phyloP scores from a whole-genome alignment of 108 stramenopile genomes.

The Skeletonema menzelii region DNA sequence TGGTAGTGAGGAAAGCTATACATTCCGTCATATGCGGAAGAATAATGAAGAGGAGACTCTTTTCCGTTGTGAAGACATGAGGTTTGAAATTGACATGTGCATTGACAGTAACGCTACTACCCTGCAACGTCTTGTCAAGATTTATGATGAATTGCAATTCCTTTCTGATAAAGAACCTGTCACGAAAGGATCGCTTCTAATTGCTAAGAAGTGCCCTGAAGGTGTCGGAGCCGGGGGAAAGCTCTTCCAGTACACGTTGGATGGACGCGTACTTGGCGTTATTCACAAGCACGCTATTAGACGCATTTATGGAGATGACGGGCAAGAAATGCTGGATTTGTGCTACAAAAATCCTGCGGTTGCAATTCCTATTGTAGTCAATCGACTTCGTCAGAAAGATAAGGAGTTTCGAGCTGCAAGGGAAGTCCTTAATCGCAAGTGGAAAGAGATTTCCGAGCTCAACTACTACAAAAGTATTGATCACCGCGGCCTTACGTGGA shows the following conservation, averaged over 20 bases:
- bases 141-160: constrained; percentile 91
- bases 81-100: constrained; percentile 99
- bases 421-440: constrained; percentile 79
- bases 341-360: constrained; percentile 94
- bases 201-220: constrained; percentile 15
- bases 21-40: constrained; percentile 97
- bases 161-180: constrained; percentile 60
- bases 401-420: constrained; percentile 84
- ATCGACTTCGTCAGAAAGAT: constrained; percentile 97
- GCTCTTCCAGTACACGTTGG: constrained; percentile 77
- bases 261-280: constrained; percentile 81
- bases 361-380: constrained; percentile 94
- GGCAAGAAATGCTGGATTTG: constrained; percentile 92
- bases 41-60: constrained; percentile 96
- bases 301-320: constrained; percentile 95
- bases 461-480: constrained; percentile 90
- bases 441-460: constrained; percentile 85
- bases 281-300: constrained; percentile 95
- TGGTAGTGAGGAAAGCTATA: constrained; percentile 95
- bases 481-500: constrained; percentile 86
- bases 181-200: constrained; percentile 18
- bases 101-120: constrained; percentile 93
- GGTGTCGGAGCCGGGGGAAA: constrained; percentile 66
- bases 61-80: constrained; percentile 97
- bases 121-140: constrained; percentile 88